phyloP scores from a whole-genome alignment of 768 basidiomycete species.

The Pleurotus cornucopiae region DNA sequence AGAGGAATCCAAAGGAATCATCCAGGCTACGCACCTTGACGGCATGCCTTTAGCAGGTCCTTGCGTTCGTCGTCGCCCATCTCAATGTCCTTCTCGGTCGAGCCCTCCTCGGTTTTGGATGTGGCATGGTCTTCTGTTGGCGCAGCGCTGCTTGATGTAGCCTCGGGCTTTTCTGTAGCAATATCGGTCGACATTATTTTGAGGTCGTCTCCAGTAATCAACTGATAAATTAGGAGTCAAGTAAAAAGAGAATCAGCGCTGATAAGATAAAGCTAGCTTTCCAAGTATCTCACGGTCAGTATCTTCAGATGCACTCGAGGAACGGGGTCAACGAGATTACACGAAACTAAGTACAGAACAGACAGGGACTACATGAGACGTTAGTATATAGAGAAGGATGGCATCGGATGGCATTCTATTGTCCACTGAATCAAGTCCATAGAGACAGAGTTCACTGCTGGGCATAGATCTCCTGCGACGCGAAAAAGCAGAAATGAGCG shows the following conservation, averaged over 20 bases:
- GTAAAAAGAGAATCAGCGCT: neutral
- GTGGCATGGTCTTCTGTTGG: neutral
- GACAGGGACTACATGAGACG: neutral
- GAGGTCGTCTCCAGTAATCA: neutral
- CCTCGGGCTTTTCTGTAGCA: constrained; percentile 17
- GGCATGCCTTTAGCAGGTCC: constrained; percentile 43
- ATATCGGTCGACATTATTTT: constrained; percentile 19
- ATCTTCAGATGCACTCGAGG: no score
- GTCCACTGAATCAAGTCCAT: neutral
- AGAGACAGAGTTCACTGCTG: neutral
- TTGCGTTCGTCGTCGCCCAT: constrained; percentile 32
- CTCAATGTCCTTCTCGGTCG: constrained; percentile 14
- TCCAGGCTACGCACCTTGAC: constrained; percentile 42
- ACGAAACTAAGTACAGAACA: neutral
- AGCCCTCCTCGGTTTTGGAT: constrained; percentile 7
- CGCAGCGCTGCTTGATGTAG: constrained; percentile 9
- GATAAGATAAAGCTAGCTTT: neutral
- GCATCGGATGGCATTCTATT: neutral
- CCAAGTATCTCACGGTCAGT: neutral
- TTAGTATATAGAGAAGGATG: neutral
- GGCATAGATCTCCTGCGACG: constrained; percentile 2
- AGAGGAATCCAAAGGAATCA: neutral
- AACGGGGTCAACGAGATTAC: no score
- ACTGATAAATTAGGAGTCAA: neutral
- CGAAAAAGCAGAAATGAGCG: neutral